Evolutionary conservation across 176 grass and related monocot genomes (phyloP).

Genomic region (Sorghum bicolor): Sorghum_bicolor_NCBIv3 NC_012870.2:3241501-3242000

Average conservation of each 20-base stretch:
- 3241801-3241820: slow-evolving; percentile 82
- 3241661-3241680: slow-evolving; percentile 73
- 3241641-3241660: slow-evolving; percentile 91
- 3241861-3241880: slow-evolving; percentile 77
- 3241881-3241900: slow-evolving; percentile 79
- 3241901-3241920: slow-evolving; percentile 67
- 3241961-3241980: slow-evolving; percentile 98
- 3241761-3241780: slow-evolving; percentile 95
- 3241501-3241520: slow-evolving; percentile 45
- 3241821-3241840: slow-evolving; percentile 59
- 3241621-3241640: slow-evolving; percentile 43
- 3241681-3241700: slow-evolving; percentile 69
- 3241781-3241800: slow-evolving; percentile 87
- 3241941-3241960: slow-evolving; percentile 85
- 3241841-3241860: slow-evolving; percentile 54
- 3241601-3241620: slow-evolving; percentile 89
- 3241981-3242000: slow-evolving; percentile 92
- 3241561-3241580: slow-evolving; percentile 57
- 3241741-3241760: slow-evolving; percentile 58
- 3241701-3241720: slow-evolving; percentile 68
- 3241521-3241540: slow-evolving; percentile 59
- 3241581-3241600: slow-evolving; percentile 79
- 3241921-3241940: slow-evolving; percentile 68
- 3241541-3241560: slow-evolving; percentile 61
- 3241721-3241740: slow-evolving; percentile 72